Conservation (phyloP, 495 filamentous ascomycete species). For the Articulospora tetracladia region DNA sequence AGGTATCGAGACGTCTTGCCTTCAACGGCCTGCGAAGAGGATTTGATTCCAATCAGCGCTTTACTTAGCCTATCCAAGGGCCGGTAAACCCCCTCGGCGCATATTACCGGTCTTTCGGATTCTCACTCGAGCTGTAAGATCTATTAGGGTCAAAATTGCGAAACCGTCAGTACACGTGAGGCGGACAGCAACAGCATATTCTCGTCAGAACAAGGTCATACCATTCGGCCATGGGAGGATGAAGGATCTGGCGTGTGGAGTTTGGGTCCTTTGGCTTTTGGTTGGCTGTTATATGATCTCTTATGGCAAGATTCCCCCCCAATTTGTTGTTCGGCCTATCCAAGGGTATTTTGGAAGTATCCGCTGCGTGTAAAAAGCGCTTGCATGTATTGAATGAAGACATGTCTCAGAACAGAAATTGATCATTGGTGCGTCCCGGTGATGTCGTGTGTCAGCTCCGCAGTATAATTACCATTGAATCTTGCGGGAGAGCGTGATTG, state of each 20-base stretch:
- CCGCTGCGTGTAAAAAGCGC: not conserved
- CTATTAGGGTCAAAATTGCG: too few species aligned
- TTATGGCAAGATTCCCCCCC: conserved; percentile 1
- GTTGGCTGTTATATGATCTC: not conserved
- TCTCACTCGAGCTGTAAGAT: not conserved
- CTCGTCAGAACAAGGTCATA: not conserved
- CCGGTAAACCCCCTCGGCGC: not conserved
- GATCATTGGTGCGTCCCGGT: too few species aligned
- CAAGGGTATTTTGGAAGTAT: not conserved
- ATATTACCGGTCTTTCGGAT: not conserved
- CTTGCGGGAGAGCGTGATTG: too few species aligned
- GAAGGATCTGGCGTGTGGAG: not conserved
- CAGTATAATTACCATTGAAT: too few species aligned
- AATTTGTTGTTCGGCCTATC: not conserved
- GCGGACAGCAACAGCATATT: not conserved
- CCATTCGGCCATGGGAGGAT: not conserved
- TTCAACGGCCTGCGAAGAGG: conserved; percentile 8
- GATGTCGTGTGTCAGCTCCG: too few species aligned
- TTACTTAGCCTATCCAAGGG: conserved; percentile 31
- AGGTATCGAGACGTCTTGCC: conserved; percentile 9
- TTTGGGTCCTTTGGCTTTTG: not conserved
- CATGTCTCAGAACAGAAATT: not conserved
- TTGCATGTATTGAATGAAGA: conserved; percentile 3
- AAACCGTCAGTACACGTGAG: not conserved
- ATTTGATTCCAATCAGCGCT: conserved; percentile 37